Conservation (phyloP, 495 filamentous ascomycete species). For the Rhypophila decipiens region DNA sequence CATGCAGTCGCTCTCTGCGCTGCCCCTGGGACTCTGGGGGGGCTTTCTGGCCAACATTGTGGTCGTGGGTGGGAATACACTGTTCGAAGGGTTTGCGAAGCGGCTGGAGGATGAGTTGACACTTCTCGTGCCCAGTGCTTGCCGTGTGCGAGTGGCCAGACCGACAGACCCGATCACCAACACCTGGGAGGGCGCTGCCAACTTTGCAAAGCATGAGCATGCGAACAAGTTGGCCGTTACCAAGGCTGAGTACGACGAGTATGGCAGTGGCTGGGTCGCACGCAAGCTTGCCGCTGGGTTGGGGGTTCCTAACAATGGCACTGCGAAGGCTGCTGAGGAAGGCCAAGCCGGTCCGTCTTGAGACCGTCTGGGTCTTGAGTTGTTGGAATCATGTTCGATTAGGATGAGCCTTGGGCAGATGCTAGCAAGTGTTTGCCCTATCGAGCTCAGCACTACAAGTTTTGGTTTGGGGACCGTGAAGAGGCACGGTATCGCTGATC, state of each 20-base stretch:
- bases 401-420: too few relatives aligned
- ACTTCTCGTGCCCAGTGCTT: conserved; percentile 68
- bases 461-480: too few relatives aligned
- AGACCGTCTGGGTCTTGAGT: too few relatives aligned
- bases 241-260: conserved; percentile 82
- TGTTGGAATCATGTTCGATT: too few relatives aligned
- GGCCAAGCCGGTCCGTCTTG: too few relatives aligned
- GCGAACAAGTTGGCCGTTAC: conserved; percentile 63
- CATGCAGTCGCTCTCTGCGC: conserved; percentile 67
- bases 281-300: conserved; percentile 56
- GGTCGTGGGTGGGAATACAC: conserved; percentile 79
- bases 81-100: conserved; percentile 75
- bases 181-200: conserved; percentile 78
- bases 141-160: conserved; percentile 63
- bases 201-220: conserved; percentile 62
- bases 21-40: conserved; percentile 73
- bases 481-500: too few relatives aligned
- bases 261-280: conserved; percentile 71
- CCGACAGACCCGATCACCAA: conserved; percentile 71
- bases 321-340: too few relatives aligned
- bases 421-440: too few relatives aligned
- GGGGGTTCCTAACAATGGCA: conserved; percentile 15
- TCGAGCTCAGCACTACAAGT: too few relatives aligned
- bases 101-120: conserved; percentile 74
- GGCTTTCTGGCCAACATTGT: conserved; percentile 80